phyloP scores from a whole-genome alignment of 2,329 filamentous ascomycete genomes.

The Byssochlamys sp. region DNA sequence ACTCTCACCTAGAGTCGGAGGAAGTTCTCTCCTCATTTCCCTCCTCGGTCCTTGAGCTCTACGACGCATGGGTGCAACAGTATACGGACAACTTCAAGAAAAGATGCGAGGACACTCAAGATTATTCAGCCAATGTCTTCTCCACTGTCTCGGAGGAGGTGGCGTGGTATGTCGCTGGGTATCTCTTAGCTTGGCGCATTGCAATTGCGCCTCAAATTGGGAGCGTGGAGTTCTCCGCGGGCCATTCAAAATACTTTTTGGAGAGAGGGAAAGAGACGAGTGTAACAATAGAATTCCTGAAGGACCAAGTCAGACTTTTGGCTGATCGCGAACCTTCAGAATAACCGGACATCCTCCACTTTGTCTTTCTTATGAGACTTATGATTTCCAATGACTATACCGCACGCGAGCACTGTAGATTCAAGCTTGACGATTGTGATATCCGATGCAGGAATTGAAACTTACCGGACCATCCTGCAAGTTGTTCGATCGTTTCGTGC shows the following conservation, averaged over 20 bases:
- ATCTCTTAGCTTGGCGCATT: constrained; percentile 14
- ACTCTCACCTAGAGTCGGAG: neutral
- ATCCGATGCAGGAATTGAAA: too few species aligned
- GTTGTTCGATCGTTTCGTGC: too few species aligned
- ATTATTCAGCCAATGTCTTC: constrained; percentile 7
- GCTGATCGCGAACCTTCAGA: neutral
- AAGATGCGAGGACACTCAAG: constrained; percentile 3
- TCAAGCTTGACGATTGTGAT: too few species aligned
- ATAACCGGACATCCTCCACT: too few species aligned
- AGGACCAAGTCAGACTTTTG: neutral
- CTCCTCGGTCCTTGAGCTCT: constrained; percentile 5
- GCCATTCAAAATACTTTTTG: neutral
- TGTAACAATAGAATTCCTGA: neutral
- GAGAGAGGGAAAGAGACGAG: neutral
- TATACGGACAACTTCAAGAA: constrained; percentile 7
- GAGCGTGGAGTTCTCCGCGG: neutral
- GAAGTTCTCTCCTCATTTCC: constrained; percentile 6
- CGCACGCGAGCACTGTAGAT: too few species aligned
- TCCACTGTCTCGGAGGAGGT: constrained; percentile 7
- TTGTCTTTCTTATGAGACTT: too few species aligned
- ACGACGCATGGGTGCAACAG: constrained; percentile 10
- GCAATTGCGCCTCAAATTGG: constrained; percentile 7
- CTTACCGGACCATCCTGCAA: too few species aligned
- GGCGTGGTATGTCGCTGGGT: constrained; percentile 13
- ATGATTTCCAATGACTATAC: too few species aligned